These are phyloP conservation scores for Podaxis sp. DNA, from an alignment of 768 basidiomycete species.

Conservation along the genomic window DNA sequence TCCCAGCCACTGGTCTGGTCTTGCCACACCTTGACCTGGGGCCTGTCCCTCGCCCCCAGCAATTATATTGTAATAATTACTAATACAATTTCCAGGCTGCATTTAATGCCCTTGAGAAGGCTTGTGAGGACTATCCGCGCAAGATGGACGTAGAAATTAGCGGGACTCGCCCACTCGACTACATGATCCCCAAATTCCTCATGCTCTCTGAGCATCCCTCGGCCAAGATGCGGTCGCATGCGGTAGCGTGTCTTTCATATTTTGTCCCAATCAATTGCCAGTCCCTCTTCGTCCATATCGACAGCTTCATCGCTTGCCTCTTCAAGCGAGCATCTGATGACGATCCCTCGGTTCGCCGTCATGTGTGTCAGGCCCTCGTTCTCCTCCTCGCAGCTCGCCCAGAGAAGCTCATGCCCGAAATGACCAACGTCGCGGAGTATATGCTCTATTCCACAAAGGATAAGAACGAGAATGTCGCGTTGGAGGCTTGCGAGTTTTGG, in stretches of 20 bases:
- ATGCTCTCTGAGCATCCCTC: constrained; percentile 80
- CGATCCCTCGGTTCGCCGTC: constrained; percentile 88
- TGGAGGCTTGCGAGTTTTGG: constrained; percentile 99
- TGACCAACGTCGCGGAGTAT: constrained; percentile 94
- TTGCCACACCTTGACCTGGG: background rate
- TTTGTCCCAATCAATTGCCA: constrained; percentile 87
- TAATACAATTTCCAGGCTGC: constrained; percentile 56
- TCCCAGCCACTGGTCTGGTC: background rate
- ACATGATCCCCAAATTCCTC: constrained; percentile 96
- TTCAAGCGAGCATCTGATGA: constrained; percentile 96
- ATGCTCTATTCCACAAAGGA: constrained; percentile 99
- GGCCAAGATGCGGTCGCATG: constrained; percentile 89
- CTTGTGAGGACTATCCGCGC: constrained; percentile 95
- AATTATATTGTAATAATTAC: constrained; percentile 3
- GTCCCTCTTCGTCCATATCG: constrained; percentile 88
- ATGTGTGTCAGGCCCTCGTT: constrained; percentile 95
- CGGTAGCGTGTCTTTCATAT: constrained; percentile 91
- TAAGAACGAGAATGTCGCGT: constrained; percentile 92
- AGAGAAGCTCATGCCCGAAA: constrained; percentile 95
- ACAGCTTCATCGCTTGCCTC: constrained; percentile 87
- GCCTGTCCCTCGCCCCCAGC: background rate
- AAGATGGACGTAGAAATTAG: constrained; percentile 94
- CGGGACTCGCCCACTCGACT: constrained; percentile 91
- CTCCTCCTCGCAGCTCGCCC: constrained; percentile 90
- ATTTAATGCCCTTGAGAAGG: constrained; percentile 91